Base-by-base conservation (phyloP, 805 yeast genomes). In the Ogataea corticis region DNA sequence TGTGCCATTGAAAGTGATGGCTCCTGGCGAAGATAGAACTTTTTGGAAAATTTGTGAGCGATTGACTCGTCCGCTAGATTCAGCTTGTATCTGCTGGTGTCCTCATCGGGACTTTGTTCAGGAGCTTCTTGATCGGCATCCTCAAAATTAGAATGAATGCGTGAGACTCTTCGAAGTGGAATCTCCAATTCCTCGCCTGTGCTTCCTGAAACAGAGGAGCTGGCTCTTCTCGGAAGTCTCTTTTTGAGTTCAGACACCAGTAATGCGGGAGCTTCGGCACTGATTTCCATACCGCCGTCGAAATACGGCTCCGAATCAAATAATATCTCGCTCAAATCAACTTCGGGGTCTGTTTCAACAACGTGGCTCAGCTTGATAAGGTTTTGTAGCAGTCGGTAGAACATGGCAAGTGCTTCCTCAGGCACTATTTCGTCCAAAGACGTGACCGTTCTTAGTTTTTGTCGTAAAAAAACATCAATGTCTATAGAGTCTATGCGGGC, bases 391-490 rank as follows among this genome's bases (percentile, higher is more conserved):
- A 65, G 50, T 15, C 59, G 50, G 15, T 55, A 28, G 15, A 66
- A 55, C 11, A 66, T 21, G 1, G 65, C 57, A 47, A 66, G 48
- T 4, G 68, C 60, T 39, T 65, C 61, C n/a, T 52, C 38, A 6
- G 66, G 57, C 12, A 42, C 47, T 9, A 67, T 41, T 11, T 61
- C 61, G 9, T 49, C 45, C 12, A 63, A 21, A 12, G 48, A 36
- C 7, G 35, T 46, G 2, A 64, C 38, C 44, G 45, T 46, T 18
- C 49, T 46, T 40, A 64, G 32, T 14, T 49, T 42, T 50, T 56
- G 30, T 16, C 54, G 19, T 28, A 60, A 25, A 61, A 71, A 44
- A 44, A 69, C 52, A 57, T 66, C 58, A 55, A 70, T 27, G 64
- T 78, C 47, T 2, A 62, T 42, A 4, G 57, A 41, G 9, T 18